A percentile compares a stretch with the other conserved stretches of the same genome.
Conservation (phyloP, 352 stramenopile species). For the Phytopythium vexans region DNA sequence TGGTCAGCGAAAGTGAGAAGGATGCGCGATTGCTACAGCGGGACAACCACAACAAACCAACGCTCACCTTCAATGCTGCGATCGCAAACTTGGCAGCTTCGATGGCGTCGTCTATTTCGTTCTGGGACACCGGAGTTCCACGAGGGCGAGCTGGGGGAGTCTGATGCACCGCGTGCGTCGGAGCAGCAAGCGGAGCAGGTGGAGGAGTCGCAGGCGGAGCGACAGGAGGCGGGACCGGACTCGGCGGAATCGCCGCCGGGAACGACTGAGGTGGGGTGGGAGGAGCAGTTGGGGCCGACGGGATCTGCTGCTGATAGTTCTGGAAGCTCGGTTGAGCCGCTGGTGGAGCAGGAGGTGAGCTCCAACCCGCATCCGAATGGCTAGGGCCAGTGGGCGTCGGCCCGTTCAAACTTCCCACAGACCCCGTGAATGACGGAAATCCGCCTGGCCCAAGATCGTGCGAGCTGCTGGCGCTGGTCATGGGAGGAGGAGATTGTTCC, state of each 20-base stretch:
- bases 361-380: slow-evolving; percentile 2
- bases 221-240: not conserved
- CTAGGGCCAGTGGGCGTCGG: slow-evolving; percentile 4
- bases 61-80: slow-evolving; percentile 67
- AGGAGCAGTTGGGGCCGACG: not conserved
- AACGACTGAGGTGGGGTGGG: not conserved
- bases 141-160: slow-evolving; percentile 18
- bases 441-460: slow-evolving; percentile 6
- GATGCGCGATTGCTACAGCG: too few species aligned
- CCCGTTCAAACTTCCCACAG: slow-evolving; percentile 20
- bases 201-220: slow-evolving; percentile 7
- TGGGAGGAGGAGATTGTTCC: not conserved
- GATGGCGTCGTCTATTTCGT: slow-evolving; percentile 79
- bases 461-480: slow-evolving; percentile 5
- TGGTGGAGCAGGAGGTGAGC: not conserved
- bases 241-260: not conserved
- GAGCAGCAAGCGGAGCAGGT: slow-evolving; percentile 3
- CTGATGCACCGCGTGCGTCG: slow-evolving; percentile 10
- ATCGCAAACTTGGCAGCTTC: slow-evolving; percentile 83
- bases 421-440: slow-evolving; percentile 58
- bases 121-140: slow-evolving; percentile 48
- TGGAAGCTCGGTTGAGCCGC: not conserved
- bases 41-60: not conserved
- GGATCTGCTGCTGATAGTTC: slow-evolving; percentile 5
- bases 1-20: not conserved